phyloP scores from a whole-genome alignment of 2,329 filamentous ascomycete species.

The Ramichloridium luteum region DNA sequence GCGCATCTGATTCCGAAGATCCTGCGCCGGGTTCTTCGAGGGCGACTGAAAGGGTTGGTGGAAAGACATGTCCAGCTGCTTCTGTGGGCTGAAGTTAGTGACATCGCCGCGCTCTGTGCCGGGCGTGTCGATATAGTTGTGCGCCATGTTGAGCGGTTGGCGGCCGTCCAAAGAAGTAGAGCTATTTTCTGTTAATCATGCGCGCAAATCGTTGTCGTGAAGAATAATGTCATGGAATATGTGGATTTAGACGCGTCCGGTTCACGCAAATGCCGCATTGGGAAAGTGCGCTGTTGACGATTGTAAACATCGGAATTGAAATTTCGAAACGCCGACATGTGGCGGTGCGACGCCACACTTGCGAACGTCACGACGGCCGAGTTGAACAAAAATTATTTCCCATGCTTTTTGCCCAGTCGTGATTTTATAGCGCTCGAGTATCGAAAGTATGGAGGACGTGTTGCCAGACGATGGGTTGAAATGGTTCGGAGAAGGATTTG shows the following conservation, averaged over 20 bases:
- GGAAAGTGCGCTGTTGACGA: constrained; percentile 5
- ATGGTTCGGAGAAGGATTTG: constrained; percentile 54
- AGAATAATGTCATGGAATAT: constrained; percentile 2
- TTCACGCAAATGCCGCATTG: background rate
- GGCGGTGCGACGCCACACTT: background rate
- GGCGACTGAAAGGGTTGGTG: constrained; percentile 80
- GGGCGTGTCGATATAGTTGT: constrained; percentile 62
- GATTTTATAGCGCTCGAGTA: too few relatives aligned
- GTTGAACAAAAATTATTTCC: too few relatives aligned
- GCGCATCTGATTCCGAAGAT: constrained; percentile 62
- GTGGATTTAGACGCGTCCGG: background rate
- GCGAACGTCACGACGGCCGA: too few relatives aligned
- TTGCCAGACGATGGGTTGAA: constrained; percentile 46
- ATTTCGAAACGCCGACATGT: background rate
- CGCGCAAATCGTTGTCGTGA: constrained; percentile 4
- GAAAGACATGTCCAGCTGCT: constrained; percentile 67
- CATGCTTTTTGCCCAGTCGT: too few relatives aligned
- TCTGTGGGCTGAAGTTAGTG: constrained; percentile 52
- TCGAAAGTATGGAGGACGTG: too few relatives aligned
- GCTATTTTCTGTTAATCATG: constrained; percentile 9
- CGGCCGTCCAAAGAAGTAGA: too few relatives aligned
- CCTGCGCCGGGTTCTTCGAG: constrained; percentile 52
- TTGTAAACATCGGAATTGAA: constrained; percentile 6
- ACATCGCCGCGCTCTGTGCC: constrained; percentile 73
- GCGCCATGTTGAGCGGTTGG: constrained; percentile 31